Evolutionary conservation across 2,329 filamentous ascomycete genomes (phyloP).

Genomic region (Nothomitra cinnamomea): DNA sequence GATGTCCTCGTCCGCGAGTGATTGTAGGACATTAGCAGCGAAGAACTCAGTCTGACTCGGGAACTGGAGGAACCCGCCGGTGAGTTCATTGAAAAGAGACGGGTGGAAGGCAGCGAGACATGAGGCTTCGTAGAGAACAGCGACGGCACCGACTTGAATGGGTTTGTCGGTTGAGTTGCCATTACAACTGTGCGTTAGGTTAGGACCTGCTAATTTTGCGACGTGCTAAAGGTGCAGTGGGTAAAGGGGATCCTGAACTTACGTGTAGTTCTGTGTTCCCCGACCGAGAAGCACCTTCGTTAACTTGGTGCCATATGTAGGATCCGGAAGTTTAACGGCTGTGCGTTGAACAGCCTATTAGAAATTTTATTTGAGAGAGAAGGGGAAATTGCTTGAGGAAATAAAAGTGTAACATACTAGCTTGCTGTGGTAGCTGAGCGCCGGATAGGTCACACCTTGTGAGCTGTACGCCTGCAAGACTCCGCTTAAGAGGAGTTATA

Average conservation of each 20-base stretch:
- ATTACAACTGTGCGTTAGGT: conserved; percentile 57
- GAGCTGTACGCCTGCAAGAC: not conserved
- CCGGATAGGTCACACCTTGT: not conserved
- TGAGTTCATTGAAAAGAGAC: conserved; percentile 45
- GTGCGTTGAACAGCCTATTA: conserved; percentile 21
- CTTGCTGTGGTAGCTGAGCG: not conserved
- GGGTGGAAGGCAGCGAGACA: conserved; percentile 59
- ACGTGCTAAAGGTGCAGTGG: not conserved
- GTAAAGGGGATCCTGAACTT: conserved; percentile 10
- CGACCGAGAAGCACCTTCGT: conserved; percentile 72
- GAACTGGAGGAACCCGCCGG: conserved; percentile 51
- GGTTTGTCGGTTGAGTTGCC: conserved; percentile 44
- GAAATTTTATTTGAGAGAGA: conserved; percentile 17
- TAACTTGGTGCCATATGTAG: conserved; percentile 42
- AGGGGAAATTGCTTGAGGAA: not conserved
- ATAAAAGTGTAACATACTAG: not conserved
- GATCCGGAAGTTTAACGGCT: conserved; percentile 42
- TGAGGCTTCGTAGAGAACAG: conserved; percentile 73
- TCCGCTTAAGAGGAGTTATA: not conserved
- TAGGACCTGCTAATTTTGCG: conserved; percentile 9
- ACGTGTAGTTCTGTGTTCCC: conserved; percentile 40
- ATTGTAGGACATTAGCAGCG: conserved; percentile 34
- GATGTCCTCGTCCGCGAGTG: conserved; percentile 22
- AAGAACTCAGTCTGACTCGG: conserved; percentile 22
- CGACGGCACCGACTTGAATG: conserved; percentile 52